phyloP scores from a whole-genome alignment of 2,329 filamentous ascomycete species.

The Diaporthe sp. region DNA sequence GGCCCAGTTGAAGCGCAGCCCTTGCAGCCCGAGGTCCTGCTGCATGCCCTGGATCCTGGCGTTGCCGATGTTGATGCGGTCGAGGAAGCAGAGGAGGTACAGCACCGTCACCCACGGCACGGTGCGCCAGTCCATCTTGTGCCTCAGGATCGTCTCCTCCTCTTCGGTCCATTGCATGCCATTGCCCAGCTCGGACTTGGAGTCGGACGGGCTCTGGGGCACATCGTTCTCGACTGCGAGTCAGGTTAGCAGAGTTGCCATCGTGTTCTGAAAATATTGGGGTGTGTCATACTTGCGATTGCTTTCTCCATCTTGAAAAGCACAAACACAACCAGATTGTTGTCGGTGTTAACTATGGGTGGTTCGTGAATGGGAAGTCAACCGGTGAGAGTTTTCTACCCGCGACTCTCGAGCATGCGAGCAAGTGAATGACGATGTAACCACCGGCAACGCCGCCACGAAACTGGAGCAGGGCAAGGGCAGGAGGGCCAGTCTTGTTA shows the following conservation, averaged over 20 bases:
- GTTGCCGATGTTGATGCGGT: constrained; percentile 81
- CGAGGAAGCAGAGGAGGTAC: constrained; percentile 83
- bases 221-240: constrained; percentile 57
- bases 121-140: constrained; percentile 75
- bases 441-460: not conserved
- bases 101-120: constrained; percentile 77
- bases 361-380: not conserved
- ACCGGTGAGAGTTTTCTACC: not conserved
- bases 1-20: constrained; percentile 77
- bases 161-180: constrained; percentile 22
- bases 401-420: not conserved
- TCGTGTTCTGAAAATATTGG: constrained; percentile 69
- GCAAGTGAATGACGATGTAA: constrained; percentile 5
- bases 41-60: constrained; percentile 75
- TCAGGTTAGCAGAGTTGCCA: constrained; percentile 66
- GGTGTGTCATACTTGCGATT: constrained; percentile 69
- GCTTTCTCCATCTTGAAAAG: constrained; percentile 71
- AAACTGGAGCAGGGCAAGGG: not conserved
- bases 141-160: constrained; percentile 68
- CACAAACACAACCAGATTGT: constrained; percentile 56
- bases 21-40: constrained; percentile 69
- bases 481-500: not conserved
- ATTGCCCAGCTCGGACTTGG: constrained; percentile 6
- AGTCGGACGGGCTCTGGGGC: constrained; percentile 5
- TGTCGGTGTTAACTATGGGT: not conserved